Conservation (phyloP, 208 protist species). For the Leishmania turanica region DNA sequence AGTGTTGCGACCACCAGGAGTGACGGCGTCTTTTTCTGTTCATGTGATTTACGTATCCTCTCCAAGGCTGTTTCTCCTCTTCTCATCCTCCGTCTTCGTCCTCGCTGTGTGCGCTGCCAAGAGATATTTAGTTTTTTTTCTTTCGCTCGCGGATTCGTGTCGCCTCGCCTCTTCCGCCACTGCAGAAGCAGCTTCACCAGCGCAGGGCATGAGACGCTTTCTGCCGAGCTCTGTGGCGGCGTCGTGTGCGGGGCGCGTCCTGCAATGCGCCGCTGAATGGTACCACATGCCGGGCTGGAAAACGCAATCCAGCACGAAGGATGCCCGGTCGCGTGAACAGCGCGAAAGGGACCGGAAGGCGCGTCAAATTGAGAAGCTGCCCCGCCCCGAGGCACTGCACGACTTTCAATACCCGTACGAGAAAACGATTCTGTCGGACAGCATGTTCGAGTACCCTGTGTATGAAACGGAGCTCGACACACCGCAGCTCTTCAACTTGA, state of each 20-base stretch:
- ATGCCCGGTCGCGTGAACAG: constrained; percentile 84
- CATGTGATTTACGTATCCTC: not conserved
- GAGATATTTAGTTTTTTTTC: not conserved
- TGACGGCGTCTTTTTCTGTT: not conserved
- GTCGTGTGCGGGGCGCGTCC: not conserved
- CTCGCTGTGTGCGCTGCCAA: not conserved
- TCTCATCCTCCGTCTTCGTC: not conserved
- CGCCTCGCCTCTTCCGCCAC: not conserved
- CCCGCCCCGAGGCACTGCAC: constrained; percentile 79
- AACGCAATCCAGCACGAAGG: constrained; percentile 82
- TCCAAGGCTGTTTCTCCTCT: not conserved
- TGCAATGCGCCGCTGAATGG: constrained; percentile 4
- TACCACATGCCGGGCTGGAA: constrained; percentile 91
- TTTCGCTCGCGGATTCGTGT: not conserved
- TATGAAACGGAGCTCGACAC: constrained; percentile 92
- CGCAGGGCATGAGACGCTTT: constrained; percentile 10
- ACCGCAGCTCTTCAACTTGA: constrained; percentile 86
- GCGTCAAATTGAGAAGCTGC: constrained; percentile 91
- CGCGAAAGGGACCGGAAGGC: constrained; percentile 85
- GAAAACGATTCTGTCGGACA: constrained; percentile 88
- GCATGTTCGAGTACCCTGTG: constrained; percentile 91
- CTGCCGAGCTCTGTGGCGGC: not conserved
- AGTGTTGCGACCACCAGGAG: not conserved
- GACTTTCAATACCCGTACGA: constrained; percentile 92
- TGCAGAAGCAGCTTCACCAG: not conserved